Evolutionary conservation across 116 monocot species (phyloP).

Genomic region (Posidonia oceanica): DNA sequence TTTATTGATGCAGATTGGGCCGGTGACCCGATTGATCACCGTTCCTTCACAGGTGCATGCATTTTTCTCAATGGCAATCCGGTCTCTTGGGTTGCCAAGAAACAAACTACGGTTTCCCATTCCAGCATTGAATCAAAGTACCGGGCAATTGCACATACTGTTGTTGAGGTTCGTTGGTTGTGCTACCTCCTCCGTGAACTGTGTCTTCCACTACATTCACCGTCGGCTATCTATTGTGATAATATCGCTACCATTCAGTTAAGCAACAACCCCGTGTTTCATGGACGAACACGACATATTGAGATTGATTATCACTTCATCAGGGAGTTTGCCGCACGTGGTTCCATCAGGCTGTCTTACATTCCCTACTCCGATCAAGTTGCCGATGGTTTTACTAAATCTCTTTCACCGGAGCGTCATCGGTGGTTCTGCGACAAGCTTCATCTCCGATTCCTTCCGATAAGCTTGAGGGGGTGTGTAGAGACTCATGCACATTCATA

Average conservation of each 20-base stretch:
- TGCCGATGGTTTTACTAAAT: too few species aligned
- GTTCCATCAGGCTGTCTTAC: too few species aligned
- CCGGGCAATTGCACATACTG: too few species aligned
- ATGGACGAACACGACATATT: neutral
- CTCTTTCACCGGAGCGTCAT: too few species aligned
- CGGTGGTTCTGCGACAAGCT: too few species aligned
- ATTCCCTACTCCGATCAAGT: too few species aligned
- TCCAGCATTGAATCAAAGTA: neutral
- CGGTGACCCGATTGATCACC: neutral
- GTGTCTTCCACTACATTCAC: too few species aligned
- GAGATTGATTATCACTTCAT: neutral
- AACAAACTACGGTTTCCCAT: neutral
- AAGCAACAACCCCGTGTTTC: neutral
- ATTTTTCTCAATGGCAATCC: neutral
- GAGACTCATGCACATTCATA: too few species aligned
- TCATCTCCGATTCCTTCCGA: too few species aligned
- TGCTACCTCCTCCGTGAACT: too few species aligned
- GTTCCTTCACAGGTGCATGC: neutral
- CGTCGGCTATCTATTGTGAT: neutral
- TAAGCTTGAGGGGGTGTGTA: too few species aligned
- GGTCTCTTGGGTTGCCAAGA: neutral
- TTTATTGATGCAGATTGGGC: neutral
- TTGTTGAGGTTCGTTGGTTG: too few species aligned
- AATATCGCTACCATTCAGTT: neutral
- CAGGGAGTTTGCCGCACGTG: neutral